Evolutionary conservation across 805 yeast species (phyloP).

Genomic region (Ogataea dorogensis): DNA sequence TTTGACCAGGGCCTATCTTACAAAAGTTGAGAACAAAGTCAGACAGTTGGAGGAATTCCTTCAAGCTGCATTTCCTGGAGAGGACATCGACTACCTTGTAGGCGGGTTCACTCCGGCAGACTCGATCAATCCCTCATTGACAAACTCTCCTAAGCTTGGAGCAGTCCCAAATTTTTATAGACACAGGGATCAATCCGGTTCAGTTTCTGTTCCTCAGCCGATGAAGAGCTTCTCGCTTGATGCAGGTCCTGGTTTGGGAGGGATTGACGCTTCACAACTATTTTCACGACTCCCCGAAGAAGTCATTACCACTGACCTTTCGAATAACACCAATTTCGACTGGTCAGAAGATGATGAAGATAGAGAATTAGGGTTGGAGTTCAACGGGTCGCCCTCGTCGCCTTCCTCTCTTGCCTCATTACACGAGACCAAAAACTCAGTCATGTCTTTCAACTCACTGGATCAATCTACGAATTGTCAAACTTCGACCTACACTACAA

Average conservation of each 20-base stretch:
- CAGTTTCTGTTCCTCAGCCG: neutral
- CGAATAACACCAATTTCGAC: conserved; percentile 49
- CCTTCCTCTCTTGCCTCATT: conserved; percentile 19
- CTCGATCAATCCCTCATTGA: conserved; percentile 14
- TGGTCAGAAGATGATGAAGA: conserved; percentile 57
- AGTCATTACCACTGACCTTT: conserved; percentile 21
- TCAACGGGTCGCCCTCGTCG: conserved; percentile 15
- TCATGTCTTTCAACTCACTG: conserved; percentile 18
- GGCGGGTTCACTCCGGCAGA: conserved; percentile 18
- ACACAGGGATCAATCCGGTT: neutral
- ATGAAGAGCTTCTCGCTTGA: too few relatives aligned
- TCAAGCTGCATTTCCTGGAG: conserved; percentile 42
- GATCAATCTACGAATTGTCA: conserved; percentile 10
- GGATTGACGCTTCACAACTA: conserved; percentile 5
- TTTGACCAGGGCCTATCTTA: conserved; percentile 74
- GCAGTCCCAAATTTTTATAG: conserved; percentile 1
- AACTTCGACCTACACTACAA: conserved; percentile 11
- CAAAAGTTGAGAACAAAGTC: conserved; percentile 65
- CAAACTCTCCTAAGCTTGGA: conserved; percentile 19
- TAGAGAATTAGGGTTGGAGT: conserved; percentile 12
- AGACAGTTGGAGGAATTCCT: conserved; percentile 46
- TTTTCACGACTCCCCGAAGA: conserved; percentile 30
- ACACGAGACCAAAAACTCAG: conserved; percentile 17
- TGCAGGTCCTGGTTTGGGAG: too few relatives aligned
- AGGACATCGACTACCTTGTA: conserved; percentile 40